Conservation (phyloP, 192 early-diverging fungal genomes). For the Spizellomyces punctatus region DNA sequence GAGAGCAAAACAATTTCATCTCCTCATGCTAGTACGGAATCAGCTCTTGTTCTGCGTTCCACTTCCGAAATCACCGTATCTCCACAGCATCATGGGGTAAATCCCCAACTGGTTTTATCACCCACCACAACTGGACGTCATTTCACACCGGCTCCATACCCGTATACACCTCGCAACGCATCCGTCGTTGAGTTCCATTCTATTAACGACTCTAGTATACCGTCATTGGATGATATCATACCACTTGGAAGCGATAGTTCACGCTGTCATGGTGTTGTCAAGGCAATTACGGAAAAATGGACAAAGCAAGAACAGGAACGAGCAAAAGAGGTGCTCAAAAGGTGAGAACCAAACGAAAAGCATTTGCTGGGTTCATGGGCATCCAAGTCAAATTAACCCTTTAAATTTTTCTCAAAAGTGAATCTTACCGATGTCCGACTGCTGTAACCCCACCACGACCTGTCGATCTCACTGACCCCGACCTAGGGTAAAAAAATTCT, state of each 20-base stretch:
- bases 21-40: not conserved
- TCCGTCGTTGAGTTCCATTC: slow-evolving; percentile 14
- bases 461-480: slow-evolving; percentile 30
- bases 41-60: not conserved
- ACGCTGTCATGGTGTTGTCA: slow-evolving; percentile 14
- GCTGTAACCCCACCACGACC: slow-evolving; percentile 29
- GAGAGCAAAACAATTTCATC: not conserved
- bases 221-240: slow-evolving; percentile 24
- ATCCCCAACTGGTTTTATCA: not conserved
- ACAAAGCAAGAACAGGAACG: slow-evolving; percentile 18
- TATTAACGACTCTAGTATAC: slow-evolving; percentile 39
- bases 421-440: not conserved
- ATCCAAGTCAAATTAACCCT: no score
- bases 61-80: not conserved
- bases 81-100: not conserved
- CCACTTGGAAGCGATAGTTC: slow-evolving; percentile 2
- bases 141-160: slow-evolving; percentile 20
- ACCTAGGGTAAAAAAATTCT: slow-evolving; percentile 1
- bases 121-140: not conserved
- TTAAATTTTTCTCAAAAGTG: not conserved
- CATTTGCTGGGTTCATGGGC: no score
- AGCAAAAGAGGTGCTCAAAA: not conserved
- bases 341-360: no score
- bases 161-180: slow-evolving; percentile 29
- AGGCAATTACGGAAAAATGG: slow-evolving; percentile 12